A percentile compares a stretch with the other conserved stretches of the same genome.
phyloP scores from a whole-genome alignment of 2,329 filamentous ascomycete species.

The Blastomyces percursus region DNA sequence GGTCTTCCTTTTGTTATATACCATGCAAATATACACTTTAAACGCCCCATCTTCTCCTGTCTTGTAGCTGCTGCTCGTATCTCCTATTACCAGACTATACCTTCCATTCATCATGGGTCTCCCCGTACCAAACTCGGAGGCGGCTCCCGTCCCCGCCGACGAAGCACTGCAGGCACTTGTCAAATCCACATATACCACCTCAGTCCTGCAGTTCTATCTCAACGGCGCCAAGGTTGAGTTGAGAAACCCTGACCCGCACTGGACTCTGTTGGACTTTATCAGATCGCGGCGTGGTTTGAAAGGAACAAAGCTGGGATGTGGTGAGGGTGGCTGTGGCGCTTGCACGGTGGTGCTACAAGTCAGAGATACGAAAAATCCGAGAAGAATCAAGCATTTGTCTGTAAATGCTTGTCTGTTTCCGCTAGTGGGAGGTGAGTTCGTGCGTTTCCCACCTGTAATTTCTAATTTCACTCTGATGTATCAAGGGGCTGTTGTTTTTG shows the following conservation, averaged over 20 bases:
- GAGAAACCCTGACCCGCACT: constrained; percentile 70
- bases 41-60: not conserved
- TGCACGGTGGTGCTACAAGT: constrained; percentile 60
- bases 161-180: constrained; percentile 11
- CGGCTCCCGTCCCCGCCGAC: not conserved
- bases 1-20: not conserved
- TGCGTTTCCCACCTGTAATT: not conserved
- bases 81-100: too few species aligned
- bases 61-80: not conserved
- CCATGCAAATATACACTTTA: not conserved
- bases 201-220: constrained; percentile 67
- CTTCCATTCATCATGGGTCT: not conserved
- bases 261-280: constrained; percentile 76
- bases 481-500: not conserved
- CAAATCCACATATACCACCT: constrained; percentile 11
- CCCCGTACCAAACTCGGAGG: not conserved
- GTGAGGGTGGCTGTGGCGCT: constrained; percentile 79
- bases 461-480: too few species aligned
- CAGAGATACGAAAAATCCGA: constrained; percentile 45
- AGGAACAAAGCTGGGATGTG: constrained; percentile 81
- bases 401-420: constrained; percentile 83
- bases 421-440: constrained; percentile 49
- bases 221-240: constrained; percentile 74
- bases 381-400: constrained; percentile 73
- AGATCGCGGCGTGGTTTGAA: constrained; percentile 68